Evolutionary conservation across 2,329 filamentous ascomycete species (phyloP).

Genomic region (Whalleya microplaca): DNA sequence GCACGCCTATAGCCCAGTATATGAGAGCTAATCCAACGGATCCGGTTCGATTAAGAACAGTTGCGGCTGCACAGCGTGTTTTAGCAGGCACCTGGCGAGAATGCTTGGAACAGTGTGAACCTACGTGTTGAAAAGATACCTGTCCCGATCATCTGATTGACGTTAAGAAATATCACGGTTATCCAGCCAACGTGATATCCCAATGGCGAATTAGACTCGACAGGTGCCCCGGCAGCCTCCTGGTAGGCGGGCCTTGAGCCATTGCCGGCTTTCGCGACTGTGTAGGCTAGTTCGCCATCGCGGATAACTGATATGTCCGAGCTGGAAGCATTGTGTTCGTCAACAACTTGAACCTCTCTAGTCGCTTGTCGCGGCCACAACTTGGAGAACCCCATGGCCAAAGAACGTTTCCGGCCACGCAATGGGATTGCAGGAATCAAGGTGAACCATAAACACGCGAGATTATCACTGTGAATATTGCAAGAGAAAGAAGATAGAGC

Average conservation of each 20-base stretch:
- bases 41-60: conserved; percentile 53
- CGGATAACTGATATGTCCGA: conserved; percentile 32
- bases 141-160: conserved; percentile 65
- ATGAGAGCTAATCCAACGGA: conserved; percentile 57
- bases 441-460: too few species aligned
- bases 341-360: conserved; percentile 10
- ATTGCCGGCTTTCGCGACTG: conserved; percentile 42
- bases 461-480: too few species aligned
- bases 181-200: conserved; percentile 60
- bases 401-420: not conserved
- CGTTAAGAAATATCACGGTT: conserved; percentile 62
- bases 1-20: conserved; percentile 58
- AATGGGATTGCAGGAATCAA: too few species aligned
- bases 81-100: not conserved
- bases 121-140: conserved; percentile 55
- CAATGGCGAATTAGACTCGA: conserved; percentile 61
- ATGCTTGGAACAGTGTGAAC: not conserved
- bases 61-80: conserved; percentile 42
- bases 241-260: conserved; percentile 54
- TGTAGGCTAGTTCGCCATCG: conserved; percentile 35
- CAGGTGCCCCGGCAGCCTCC: conserved; percentile 63
- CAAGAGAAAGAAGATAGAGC: not conserved
- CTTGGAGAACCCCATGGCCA: conserved; percentile 27
- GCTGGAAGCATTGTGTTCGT: conserved; percentile 13
- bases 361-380: conserved; percentile 22